Evolutionary conservation across 2,329 filamentous ascomycete species (phyloP).

Genomic region (Huntiella abstrusa): DNA sequence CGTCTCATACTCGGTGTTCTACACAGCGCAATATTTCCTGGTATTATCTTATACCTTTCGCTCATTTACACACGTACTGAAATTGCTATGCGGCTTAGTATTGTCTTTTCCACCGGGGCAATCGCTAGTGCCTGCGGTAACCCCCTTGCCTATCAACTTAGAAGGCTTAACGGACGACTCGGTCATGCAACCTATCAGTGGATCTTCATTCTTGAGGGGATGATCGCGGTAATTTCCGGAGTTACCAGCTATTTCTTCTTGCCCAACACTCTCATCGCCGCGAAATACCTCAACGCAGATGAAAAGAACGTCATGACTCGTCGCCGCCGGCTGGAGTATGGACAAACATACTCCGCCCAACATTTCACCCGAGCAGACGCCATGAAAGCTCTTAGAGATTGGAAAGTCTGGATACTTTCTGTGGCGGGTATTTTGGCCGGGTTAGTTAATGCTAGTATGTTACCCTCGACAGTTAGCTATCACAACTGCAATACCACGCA

Average conservation of each 20-base stretch:
- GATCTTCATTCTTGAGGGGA: not conserved
- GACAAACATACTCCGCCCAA: not conserved
- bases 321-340: not conserved
- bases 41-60: not conserved
- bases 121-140: not conserved
- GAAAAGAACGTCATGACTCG: not conserved
- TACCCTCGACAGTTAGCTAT: no score
- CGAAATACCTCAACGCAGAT: not conserved
- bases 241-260: not conserved
- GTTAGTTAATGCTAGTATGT: constrained; percentile 3
- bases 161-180: not conserved
- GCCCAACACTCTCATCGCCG: not conserved
- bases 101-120: not conserved
- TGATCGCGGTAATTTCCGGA: not conserved
- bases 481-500: not conserved
- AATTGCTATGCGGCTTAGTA: not conserved
- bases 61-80: not conserved
- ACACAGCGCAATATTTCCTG: not conserved
- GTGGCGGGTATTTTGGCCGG: not conserved
- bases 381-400: not conserved
- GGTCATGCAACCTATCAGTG: not conserved
- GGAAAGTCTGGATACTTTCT: constrained; percentile 2
- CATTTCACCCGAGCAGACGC: not conserved
- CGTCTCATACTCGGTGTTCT: no score
- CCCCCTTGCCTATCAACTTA: not conserved